Conservation (phyloP, 1,139 yeast genomes). For the Hyphopichia buzzinii region DNA sequence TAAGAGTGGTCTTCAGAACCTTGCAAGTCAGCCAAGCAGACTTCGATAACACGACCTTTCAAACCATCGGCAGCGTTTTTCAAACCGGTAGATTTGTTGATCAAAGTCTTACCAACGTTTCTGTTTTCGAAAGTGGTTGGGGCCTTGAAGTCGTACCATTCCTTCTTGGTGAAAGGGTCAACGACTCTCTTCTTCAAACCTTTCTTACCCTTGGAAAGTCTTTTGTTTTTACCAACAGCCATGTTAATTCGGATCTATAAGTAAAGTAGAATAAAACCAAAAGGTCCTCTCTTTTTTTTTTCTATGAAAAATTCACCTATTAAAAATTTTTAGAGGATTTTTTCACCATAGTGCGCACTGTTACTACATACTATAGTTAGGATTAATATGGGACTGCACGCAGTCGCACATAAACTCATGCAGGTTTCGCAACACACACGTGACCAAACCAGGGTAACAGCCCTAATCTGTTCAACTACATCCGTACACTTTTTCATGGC, state of each 20-base stretch:
- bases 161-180: slow-evolving; percentile 53
- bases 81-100: slow-evolving; percentile 52
- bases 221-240: slow-evolving; percentile 57
- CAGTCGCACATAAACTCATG: background rate
- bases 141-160: slow-evolving; percentile 53
- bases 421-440: background rate
- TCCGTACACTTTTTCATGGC: background rate
- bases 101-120: slow-evolving; percentile 51
- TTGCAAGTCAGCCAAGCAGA: slow-evolving; percentile 49
- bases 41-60: slow-evolving; percentile 53
- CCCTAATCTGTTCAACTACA: background rate
- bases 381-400: background rate
- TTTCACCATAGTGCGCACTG: background rate
- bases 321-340: background rate
- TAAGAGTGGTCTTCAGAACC: slow-evolving; percentile 53
- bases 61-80: slow-evolving; percentile 53
- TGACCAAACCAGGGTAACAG: background rate
- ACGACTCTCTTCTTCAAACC: slow-evolving; percentile 53
- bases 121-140: slow-evolving; percentile 53
- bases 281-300: slow-evolving; percentile 12
- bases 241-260: slow-evolving; percentile 30
- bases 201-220: slow-evolving; percentile 54
- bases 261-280: slow-evolving; percentile 44
- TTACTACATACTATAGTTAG: too few species aligned
- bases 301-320: slow-evolving; percentile 1